Base-by-base conservation (phyloP, 139 green algal species). In the Picochlorum costavermella region DNA sequence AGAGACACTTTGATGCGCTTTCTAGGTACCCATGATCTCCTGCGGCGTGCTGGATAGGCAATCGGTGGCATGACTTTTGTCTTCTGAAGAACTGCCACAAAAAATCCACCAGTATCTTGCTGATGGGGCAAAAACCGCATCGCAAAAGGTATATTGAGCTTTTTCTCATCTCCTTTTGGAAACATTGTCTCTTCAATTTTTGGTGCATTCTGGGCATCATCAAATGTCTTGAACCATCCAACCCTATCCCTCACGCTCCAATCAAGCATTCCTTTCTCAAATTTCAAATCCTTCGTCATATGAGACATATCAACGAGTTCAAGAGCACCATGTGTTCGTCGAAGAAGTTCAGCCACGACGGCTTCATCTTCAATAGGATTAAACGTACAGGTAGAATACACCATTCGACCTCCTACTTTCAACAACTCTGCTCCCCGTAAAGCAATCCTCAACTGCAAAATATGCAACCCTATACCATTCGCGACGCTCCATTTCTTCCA, bases 291-390 rank as follows among this genome's bases (percentile, higher is more conserved):
- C 2, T 90, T 86, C 63, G 98, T 76, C 33, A 82, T 29, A 33
- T 70, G 66, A 1, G 69, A 77, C 56, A 93, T 71, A 59, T 99
- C 94, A 46, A 98, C 31, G 28, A 99, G 86, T 74, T 89, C 51
- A 68, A 98, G 69, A 1, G 78, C 71, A 11, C 86, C 84, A 30
- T 75, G 25, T 12, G 61, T 79, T 26, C 67, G 45, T 13, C 76
- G 68, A 65, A 89, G 56, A 50, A 96, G 62, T 77, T 94, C 88
- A 3, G 92, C 92, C 55, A 99, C 91, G 20, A 99, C 94, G 23
- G 94, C 94, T 82, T 99, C 94, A 65, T 99, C 81, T 80, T 99
- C 94, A 5, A 99, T 76, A 2, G 94, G 94, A 81, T 98, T 98
- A 75, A 97, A 89, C 2, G 91, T 93, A 82, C 92, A 98, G 20